These are phyloP conservation scores for Tricholoma furcatifolium DNA, from an alignment of 768 basidiomycete species.

Conservation along the genomic window DNA sequence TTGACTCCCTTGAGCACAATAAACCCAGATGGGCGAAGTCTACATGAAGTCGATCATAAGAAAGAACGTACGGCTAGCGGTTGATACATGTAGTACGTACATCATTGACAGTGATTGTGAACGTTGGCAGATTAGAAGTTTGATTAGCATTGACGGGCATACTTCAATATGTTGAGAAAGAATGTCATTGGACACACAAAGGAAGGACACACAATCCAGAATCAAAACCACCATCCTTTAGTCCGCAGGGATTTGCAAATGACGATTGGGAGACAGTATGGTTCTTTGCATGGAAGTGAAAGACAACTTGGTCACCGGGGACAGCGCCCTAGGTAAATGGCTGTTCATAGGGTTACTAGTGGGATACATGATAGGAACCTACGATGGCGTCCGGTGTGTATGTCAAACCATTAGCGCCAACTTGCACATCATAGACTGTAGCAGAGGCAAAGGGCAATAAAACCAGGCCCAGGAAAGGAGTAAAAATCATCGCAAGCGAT, in stretches of 20 bases:
- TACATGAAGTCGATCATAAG: constrained; percentile 18
- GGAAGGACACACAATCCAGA: constrained; percentile 52
- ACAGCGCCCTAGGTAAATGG: constrained; percentile 35
- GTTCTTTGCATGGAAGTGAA: constrained; percentile 60
- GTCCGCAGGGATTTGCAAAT: constrained; percentile 53
- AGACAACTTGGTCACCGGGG: constrained; percentile 58
- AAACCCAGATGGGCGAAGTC: constrained; percentile 60
- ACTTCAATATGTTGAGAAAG: constrained; percentile 27
- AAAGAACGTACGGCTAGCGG: constrained; percentile 1
- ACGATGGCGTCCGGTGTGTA: constrained; percentile 58
- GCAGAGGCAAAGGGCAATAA: constrained; percentile 50
- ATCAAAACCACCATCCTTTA: constrained; percentile 49
- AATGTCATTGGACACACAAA: constrained; percentile 3
- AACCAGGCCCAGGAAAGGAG: constrained; percentile 46
- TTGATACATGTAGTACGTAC: constrained; percentile 26
- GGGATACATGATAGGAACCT: constrained; percentile 17
- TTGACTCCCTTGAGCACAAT: constrained; percentile 52
- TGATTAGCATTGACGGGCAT: constrained; percentile 52
- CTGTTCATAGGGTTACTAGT: not conserved
- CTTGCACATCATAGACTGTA: constrained; percentile 52
- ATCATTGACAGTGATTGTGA: constrained; percentile 49
- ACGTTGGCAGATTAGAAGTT: constrained; percentile 48
- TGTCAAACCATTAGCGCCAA: constrained; percentile 42
- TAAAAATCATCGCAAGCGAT: constrained; percentile 45
- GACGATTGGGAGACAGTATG: constrained; percentile 53